A percentile compares a stretch with the other conserved stretches of the same genome.
phyloP scores from a whole-genome alignment of 1,284 basidiomycete genomes.

The Ganoderma leucocontextum region DNA sequence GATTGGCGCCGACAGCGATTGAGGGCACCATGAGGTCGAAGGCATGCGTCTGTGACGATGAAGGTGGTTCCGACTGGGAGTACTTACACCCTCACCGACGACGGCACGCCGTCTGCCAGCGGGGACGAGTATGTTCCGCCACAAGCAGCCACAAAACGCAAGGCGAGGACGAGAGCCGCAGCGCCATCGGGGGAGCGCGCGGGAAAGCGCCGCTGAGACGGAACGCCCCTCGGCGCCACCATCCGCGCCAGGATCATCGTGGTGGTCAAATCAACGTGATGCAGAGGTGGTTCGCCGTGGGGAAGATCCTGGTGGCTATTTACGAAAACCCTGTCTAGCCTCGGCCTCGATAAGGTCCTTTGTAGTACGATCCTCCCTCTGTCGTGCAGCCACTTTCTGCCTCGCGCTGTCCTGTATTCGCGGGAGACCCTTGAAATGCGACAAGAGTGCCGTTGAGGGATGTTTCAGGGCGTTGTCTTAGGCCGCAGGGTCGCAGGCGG shows the following conservation, averaged over 20 bases:
- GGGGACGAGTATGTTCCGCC: constrained; percentile 1
- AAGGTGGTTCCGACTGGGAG: background rate
- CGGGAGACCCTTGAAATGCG: background rate
- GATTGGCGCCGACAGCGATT: constrained; percentile 1
- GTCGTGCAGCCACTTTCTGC: background rate
- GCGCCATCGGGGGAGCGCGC: background rate
- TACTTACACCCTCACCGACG: background rate
- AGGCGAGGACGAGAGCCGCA: background rate
- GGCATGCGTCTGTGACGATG: background rate
- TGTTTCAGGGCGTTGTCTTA: background rate
- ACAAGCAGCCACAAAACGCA: background rate
- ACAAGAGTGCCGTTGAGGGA: background rate
- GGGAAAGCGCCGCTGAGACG: constrained; percentile 2
- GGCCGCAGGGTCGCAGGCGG: background rate
- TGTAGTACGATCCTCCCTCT: background rate
- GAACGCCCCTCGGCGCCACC: background rate
- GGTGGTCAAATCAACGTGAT: constrained; percentile 7
- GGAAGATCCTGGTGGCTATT: constrained; percentile 10
- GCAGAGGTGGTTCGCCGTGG: background rate
- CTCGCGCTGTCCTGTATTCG: constrained; percentile 1
- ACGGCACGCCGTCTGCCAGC: background rate
- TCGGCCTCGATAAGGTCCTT: background rate
- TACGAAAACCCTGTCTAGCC: constrained; percentile 1
- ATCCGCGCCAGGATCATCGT: background rate
- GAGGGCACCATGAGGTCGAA: constrained; percentile 4